Percentiles rank a stretch among this genome's conserved stretches.
Conservation (phyloP, 768 basidiomycete species). For the Kockovaella imperatae region DNA sequence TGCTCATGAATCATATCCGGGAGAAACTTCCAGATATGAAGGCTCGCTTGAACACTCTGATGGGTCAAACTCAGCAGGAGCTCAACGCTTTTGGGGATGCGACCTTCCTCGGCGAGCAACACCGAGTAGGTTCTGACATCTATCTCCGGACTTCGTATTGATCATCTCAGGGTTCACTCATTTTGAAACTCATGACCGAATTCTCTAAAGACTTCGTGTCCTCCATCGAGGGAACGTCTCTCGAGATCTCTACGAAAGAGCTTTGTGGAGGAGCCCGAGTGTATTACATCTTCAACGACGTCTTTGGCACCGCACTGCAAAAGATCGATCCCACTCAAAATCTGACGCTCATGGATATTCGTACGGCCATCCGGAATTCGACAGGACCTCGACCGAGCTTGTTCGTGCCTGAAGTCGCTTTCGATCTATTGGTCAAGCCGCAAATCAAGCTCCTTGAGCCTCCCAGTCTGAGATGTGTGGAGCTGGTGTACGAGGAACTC, state of each 20-base stretch:
- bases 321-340: constrained; percentile 85
- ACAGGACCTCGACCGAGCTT: constrained; percentile 93
- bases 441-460: constrained; percentile 94
- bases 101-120: constrained; percentile 82
- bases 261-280: constrained; percentile 95
- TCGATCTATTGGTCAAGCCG: constrained; percentile 92
- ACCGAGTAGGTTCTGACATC: constrained; percentile 47
- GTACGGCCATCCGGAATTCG: constrained; percentile 96
- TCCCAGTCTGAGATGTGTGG: constrained; percentile 90
- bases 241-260: constrained; percentile 96
- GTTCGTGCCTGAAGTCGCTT: constrained; percentile 94
- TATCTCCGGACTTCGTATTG: too few species aligned
- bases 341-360: constrained; percentile 86
- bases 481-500: constrained; percentile 95
- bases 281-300: constrained; percentile 99
- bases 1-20: constrained; percentile 92
- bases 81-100: constrained; percentile 92
- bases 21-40: constrained; percentile 99
- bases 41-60: constrained; percentile 89
- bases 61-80: constrained; percentile 99
- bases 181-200: constrained; percentile 95
- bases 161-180: constrained; percentile 56
- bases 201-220: constrained; percentile 95
- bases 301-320: constrained; percentile 85
- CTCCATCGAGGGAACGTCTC: constrained; percentile 92